Evolutionary conservation across 1,284 basidiomycete genomes (phyloP).

Genomic region (Ustilago esculenta): DNA sequence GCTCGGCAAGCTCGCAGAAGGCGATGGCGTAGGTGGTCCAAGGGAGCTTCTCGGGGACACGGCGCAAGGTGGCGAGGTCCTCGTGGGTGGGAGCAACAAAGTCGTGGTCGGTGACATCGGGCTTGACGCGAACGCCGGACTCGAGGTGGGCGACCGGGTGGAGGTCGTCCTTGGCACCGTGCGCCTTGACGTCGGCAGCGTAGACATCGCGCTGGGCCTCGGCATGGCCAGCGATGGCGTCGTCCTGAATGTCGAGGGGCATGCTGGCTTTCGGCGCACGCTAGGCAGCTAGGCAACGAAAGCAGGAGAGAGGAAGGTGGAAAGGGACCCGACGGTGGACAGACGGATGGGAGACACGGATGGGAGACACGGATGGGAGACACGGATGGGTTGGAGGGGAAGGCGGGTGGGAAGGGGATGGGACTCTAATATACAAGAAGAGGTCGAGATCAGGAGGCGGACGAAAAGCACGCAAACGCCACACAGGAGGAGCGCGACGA

Average conservation of each 20-base stretch:
- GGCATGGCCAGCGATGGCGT: slow-evolving; percentile 40
- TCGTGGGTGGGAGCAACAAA: slow-evolving; percentile 54
- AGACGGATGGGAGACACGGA: background rate
- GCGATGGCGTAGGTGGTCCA: slow-evolving; percentile 60
- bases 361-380: background rate
- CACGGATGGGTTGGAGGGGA: slow-evolving; percentile 2
- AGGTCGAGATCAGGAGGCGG: background rate
- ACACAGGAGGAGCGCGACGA: background rate
- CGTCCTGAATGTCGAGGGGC: slow-evolving; percentile 44
- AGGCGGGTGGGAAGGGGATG: background rate
- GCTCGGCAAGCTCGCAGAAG: slow-evolving; percentile 66
- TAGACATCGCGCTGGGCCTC: slow-evolving; percentile 41
- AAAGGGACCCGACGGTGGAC: background rate
- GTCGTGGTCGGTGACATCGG: slow-evolving; percentile 33
- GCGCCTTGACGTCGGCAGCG: slow-evolving; percentile 36
- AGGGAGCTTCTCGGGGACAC: slow-evolving; percentile 63
- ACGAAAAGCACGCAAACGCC: slow-evolving; percentile 9
- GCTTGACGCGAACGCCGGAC: slow-evolving; percentile 24
- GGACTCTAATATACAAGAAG: background rate
- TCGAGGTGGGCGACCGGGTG: slow-evolving; percentile 51
- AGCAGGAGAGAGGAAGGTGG: background rate
- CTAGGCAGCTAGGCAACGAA: background rate
- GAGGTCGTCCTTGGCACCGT: slow-evolving; percentile 25
- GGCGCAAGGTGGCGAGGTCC: slow-evolving; percentile 57
- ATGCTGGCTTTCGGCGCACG: slow-evolving; percentile 10